These are phyloP conservation scores for Suhomyces kunorum DNA, from an alignment of 1,139 yeast genomes.

Conservation along the genomic window DNA sequence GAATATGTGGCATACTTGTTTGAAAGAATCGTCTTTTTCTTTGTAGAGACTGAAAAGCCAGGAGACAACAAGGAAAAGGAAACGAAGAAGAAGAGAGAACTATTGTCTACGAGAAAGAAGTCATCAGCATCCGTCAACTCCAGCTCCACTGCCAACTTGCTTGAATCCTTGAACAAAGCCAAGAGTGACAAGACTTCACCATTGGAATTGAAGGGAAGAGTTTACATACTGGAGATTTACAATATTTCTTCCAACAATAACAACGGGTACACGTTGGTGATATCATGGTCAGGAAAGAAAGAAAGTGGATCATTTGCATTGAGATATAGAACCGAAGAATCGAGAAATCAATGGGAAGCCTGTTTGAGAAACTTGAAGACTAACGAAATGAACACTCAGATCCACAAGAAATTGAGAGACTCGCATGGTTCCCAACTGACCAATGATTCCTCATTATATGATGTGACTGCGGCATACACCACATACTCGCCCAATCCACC, in stretches of 20 bases:
- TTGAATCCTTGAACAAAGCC: conserved; percentile 38
- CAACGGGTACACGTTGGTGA: conserved; percentile 57
- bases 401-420: conserved; percentile 42
- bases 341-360: conserved; percentile 68
- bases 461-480: conserved; percentile 21
- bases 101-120: conserved; percentile 47
- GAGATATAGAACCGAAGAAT: conserved; percentile 69
- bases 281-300: conserved; percentile 78
- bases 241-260: conserved; percentile 47
- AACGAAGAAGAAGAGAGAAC: conserved; percentile 34
- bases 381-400: conserved; percentile 44
- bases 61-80: conserved; percentile 25
- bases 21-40: conserved; percentile 82
- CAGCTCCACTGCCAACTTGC: conserved; percentile 38
- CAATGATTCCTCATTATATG: conserved; percentile 30
- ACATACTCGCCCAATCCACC: conserved; percentile 17
- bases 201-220: conserved; percentile 65
- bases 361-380: conserved; percentile 52
- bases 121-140: conserved; percentile 33
- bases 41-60: conserved; percentile 47
- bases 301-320: conserved; percentile 76
- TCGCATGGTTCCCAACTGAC: conserved; percentile 35
- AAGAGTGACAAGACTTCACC: conserved; percentile 31
- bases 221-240: conserved; percentile 66
- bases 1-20: conserved; percentile 89